Evolutionary conservation across 2,329 filamentous ascomycete genomes (phyloP), one percentile per base, ranked within the genome.

Genomic region (Microsporum ferrugineum): DNA sequence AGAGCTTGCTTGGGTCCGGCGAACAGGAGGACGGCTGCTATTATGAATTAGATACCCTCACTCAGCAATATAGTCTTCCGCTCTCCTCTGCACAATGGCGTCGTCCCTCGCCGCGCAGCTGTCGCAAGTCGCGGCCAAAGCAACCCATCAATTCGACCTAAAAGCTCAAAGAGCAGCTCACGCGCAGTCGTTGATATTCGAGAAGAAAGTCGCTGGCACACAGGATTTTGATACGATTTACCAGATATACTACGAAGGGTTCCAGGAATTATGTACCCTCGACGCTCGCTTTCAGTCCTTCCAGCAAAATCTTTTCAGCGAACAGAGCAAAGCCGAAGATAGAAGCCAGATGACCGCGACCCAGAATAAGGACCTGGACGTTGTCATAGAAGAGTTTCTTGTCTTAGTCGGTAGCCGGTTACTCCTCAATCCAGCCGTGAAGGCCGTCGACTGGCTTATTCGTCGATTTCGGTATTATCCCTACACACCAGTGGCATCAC

Each of bases 111-210:
- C 92, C 76, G 86, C 89, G 78, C 95, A 99, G 82, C 80, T 99
- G 79, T 89, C 91, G 79, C 86, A 89, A 72, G 91, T 99, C 72
- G 89, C 91, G 68, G 86, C 88, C 66, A 89, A 88, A 71, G 95
- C 90, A 69, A 95, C 91, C 68, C 87, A 91, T 72, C 88, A 92
- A 67, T 84, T 97, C 70, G 89, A 97, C 72, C 82, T 96, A 68
- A 96, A 95, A 77, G 89, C 91, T 69, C 91, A 96, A 77, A 92
- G 91, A 75, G 84, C 88, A 63, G 85, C 89, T 65, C 94, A 99
- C 77, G 89, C 89, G 66, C 92, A 96, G 75, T 99, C 94, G 59
- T 79, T 99, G 64, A 89, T 99, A 63, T 99, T 95, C 78, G 91
- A 96, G 68, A 83, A 88, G 63, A 84, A 86, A 71, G 81, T 92